Conservation (phyloP, 208 protist species). For the Leishmania tarentolae region DNA sequence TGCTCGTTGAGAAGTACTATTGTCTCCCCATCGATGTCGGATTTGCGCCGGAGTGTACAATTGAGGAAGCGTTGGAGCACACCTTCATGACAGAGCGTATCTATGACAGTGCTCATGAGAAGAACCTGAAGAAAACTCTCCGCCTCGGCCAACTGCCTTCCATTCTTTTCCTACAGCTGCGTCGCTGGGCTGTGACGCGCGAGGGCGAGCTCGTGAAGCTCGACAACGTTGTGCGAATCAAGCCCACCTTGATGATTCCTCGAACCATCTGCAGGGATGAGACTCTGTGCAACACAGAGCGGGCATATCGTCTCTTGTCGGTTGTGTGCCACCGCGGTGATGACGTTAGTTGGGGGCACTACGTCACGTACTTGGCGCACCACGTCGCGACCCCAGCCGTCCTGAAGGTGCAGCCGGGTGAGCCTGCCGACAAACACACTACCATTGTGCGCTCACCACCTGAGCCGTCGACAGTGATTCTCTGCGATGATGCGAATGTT, state of each 20-base stretch:
- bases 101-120: constrained; percentile 54
- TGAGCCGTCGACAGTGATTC: constrained; percentile 29
- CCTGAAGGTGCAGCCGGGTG: constrained; percentile 21
- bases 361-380: constrained; percentile 71
- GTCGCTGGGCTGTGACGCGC: constrained; percentile 82
- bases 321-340: constrained; percentile 73
- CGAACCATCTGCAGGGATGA: constrained; percentile 51
- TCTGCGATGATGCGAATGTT: constrained; percentile 81
- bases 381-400: constrained; percentile 43
- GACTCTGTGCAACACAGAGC: constrained; percentile 38
- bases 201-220: constrained; percentile 87
- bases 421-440: constrained; percentile 2
- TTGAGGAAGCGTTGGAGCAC: constrained; percentile 70
- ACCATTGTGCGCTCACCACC: constrained; percentile 11
- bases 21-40: constrained; percentile 64
- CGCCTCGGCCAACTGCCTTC: constrained; percentile 51
- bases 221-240: constrained; percentile 71
- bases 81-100: constrained; percentile 64
- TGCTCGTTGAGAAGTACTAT: constrained; percentile 71
- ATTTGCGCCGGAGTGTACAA: constrained; percentile 61
- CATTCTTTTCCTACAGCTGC: constrained; percentile 76
- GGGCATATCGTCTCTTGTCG: constrained; percentile 67
- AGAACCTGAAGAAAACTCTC: constrained; percentile 70
- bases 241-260: constrained; percentile 58
- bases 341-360: constrained; percentile 63